Base-by-base conservation (phyloP, 2,329 filamentous ascomycete genomes). In the Arthrinium phaeospermum region DNA sequence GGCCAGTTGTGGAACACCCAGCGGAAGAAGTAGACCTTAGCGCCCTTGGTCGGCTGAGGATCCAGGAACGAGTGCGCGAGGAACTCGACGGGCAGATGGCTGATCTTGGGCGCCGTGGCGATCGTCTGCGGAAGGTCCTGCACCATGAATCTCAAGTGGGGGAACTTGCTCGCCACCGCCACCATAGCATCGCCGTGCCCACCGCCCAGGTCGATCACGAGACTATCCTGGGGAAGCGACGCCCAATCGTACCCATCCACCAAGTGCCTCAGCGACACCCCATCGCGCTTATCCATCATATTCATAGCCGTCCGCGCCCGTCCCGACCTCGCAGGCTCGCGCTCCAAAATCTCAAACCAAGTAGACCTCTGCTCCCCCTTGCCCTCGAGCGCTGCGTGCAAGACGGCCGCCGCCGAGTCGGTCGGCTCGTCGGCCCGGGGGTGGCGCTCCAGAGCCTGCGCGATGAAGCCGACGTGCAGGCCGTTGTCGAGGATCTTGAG, bases 121-220 rank as follows among this genome's bases (percentile, higher is more conserved):
- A 68, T 68, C n/a, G 67, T 68, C 67, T 68, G 41, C 7, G 67
- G 67, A 12, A 68, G 41, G 13, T 68, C 67, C n/a, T 68, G 80
- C 24, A 84, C 78, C 13, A 80, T 74, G 73, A 82, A 80, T 19
- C 74, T 75, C 34, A 82, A 74, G 47, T 75, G 69, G 27, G 76
- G 73, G 72, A 75, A 73, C 41, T 75, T 45, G 46, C 72, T 73
- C 13, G 79, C 80, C 45, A 82, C 75, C 5, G 79, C 77, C 16
- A 78, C 75, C 19, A 75, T 76, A 14, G 76, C 77, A 64, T 78
- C 75, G 7, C 80, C 80, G 45, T 74, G 76, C 5, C 78, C 79
- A 4, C 80, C 79, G 16, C 80, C 79, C 30, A 81, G 73, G 14
- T 77, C 75, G 30, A 77, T 72, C 5, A 77, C 72, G 3, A 64